Evolutionary conservation across 176 grass and related monocot genomes (phyloP), one percentile per base, ranked within the genome.

Genomic region (Musa itinerans): DNA sequence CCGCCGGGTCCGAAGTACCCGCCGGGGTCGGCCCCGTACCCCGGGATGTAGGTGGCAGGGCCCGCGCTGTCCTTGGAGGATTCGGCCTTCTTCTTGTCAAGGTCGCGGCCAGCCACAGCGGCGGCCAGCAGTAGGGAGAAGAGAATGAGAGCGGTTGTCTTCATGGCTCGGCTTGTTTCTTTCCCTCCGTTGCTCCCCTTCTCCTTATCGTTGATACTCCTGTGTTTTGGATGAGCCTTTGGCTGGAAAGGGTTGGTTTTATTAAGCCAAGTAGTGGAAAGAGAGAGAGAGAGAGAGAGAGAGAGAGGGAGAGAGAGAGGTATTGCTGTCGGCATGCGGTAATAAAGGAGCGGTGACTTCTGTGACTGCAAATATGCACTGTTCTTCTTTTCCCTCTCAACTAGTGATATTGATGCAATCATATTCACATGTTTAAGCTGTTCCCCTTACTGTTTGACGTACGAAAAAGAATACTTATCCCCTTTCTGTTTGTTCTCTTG

Each of bases 1-100:
- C 67, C 71, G 75, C 83, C 50, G 63, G 82, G 68, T 63, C 76
- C 51, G 16, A 34, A 78, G 0, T 49, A 26, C 2, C 9, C n/a
- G 3, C 14, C 72, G 29, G 27, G 23, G 12, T 20, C 62, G 16
- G 34, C 71, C 14, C 63, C 53, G 68, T 6, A 0, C 57, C 21
- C 53, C 13, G 49, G 16, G 22, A 16, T 26, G 54, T 71, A 50
- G 80, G 14, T 11, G 1, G 49, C 74, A 9, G 51, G 63, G 53
- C 52, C 17, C 15, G 12, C 53, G 23, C 52, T 0, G 3, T 54
- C 2, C 63, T 15, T 74, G 52, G 70, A 11, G n/a, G 76, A 52
- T 80, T 76, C 79, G 52, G 52, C 50, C 17, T 75, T 11, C 7
- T 25, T 57, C 50, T 16, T n/a, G 1, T 65, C 59, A 43, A 52